Evolutionary conservation across 495 filamentous ascomycete species (phyloP), one percentile per base, ranked within the genome.

Genomic region (Penicillium dipodomyicola): DNA sequence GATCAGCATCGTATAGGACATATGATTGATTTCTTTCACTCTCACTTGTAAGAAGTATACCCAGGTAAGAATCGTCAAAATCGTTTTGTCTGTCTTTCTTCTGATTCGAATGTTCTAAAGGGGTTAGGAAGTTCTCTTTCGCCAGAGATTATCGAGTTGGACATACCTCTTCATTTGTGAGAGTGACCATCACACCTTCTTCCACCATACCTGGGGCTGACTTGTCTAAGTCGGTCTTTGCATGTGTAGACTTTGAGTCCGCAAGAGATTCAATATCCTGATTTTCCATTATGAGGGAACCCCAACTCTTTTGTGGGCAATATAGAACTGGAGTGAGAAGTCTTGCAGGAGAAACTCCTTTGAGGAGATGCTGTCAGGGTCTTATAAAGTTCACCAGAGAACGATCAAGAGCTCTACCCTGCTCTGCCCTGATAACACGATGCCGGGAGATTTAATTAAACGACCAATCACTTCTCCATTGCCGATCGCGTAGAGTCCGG

Each of bases 41-140:
- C 43, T 45, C 20, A 45, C 43, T 14, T 45, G 43, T 45, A 45
- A 14, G 43, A 45, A 45, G 22, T 45, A 45, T 14, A 45, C 43
- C 43, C 43, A 45, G 12, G 20, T 45, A 5, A 45, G 43, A 6
- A 45, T 45, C 1, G 20, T 7, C 10, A 45, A 7, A 14, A 45
- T 45, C 14, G n/a, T 14, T 7, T n/a, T n/a, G n/a, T 45, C 43
- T 0, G 43, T 45, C 43, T 45, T 45, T 45, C 1, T 25, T 10
- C 27, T 45, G 15, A 45, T 45, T 27, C 23, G 22, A 10, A 27
- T 23, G 27, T 19, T 45, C 23, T 45, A 5, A 9, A 22, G 6
- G 25, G 22, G 20, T 44, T 20, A 44, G 42, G 6, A 3, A 7
- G 19, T 9, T 1, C 3, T 10, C 29, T 30, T 30, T 30, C 10